phyloP scores from a whole-genome alignment of 257 asterid genomes.

The Plantago ovata region DNA sequence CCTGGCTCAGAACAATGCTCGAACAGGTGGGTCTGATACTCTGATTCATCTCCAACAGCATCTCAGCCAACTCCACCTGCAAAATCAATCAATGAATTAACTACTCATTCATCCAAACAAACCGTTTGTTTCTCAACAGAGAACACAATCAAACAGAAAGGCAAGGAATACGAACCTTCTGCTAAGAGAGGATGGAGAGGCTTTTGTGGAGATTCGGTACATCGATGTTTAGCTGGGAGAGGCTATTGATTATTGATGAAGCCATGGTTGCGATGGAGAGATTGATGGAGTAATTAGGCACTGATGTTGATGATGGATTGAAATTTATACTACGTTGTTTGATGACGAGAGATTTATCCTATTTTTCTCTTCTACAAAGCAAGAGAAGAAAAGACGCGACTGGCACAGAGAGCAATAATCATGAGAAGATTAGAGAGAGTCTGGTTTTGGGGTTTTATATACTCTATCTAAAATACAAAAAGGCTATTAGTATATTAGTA shows the following conservation, averaged over 20 bases:
- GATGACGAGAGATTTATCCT: no score
- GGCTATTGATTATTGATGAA: conserved; percentile 40
- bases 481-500: no score
- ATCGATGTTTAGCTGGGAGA: conserved; percentile 39
- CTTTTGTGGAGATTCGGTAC: conserved; percentile 65
- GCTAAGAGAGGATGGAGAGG: conserved; percentile 53
- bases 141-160: neutral
- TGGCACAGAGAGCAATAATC: no score
- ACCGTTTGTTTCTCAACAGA: no score
- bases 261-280: conserved; percentile 26
- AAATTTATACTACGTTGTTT: no score
- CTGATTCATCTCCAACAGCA: conserved; percentile 64
- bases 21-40: conserved; percentile 74
- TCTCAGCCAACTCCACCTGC: conserved; percentile 80
- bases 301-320: no score
- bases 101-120: no score
- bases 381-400: no score
- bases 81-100: neutral
- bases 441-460: no score
- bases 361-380: no score
- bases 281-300: conserved; percentile 34
- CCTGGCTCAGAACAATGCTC: conserved; percentile 90
- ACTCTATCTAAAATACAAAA: no score
- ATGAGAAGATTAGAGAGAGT: no score
- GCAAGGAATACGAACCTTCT: conserved; percentile 48